phyloP scores from a whole-genome alignment of 2,329 filamentous ascomycete species.

The Aspergillus sclerotialis region DNA sequence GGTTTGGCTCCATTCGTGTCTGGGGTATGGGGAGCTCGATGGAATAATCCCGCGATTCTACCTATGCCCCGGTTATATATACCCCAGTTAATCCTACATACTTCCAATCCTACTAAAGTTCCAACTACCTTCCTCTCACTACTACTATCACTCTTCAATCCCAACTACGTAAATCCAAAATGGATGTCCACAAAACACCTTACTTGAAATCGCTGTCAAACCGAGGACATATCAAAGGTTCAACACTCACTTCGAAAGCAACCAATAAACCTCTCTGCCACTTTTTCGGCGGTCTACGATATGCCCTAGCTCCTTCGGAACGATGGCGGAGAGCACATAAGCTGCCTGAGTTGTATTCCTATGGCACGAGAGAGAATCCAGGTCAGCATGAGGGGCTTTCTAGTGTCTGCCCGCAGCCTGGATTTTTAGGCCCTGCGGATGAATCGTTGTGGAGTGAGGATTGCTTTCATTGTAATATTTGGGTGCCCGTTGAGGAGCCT shows the following conservation, averaged over 20 bases:
- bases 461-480: constrained; percentile 51
- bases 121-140: too few species aligned
- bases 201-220: constrained; percentile 21
- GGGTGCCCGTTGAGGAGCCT: constrained; percentile 43
- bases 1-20: too few species aligned
- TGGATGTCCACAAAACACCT: constrained; percentile 19
- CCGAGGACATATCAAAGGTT: constrained; percentile 45
- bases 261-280: constrained; percentile 34
- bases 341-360: constrained; percentile 43
- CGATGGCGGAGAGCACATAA: constrained; percentile 45
- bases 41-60: too few species aligned
- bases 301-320: constrained; percentile 45
- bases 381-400: constrained; percentile 36
- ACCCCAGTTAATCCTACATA: too few species aligned
- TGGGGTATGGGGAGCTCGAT: too few species aligned
- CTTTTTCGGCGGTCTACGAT: constrained; percentile 51
- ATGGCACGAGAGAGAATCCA: constrained; percentile 44
- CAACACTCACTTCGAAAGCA: constrained; percentile 33
- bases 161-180: too few species aligned
- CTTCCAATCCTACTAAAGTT: too few species aligned
- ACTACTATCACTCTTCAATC: too few species aligned
- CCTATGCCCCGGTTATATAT: too few species aligned
- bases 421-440: constrained; percentile 19
- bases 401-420: constrained; percentile 47
- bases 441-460: constrained; percentile 42